These are phyloP conservation scores for Lachnellula subtilissima DNA, from an alignment of 2,329 filamentous ascomycete genomes.

Conservation along the genomic window DNA sequence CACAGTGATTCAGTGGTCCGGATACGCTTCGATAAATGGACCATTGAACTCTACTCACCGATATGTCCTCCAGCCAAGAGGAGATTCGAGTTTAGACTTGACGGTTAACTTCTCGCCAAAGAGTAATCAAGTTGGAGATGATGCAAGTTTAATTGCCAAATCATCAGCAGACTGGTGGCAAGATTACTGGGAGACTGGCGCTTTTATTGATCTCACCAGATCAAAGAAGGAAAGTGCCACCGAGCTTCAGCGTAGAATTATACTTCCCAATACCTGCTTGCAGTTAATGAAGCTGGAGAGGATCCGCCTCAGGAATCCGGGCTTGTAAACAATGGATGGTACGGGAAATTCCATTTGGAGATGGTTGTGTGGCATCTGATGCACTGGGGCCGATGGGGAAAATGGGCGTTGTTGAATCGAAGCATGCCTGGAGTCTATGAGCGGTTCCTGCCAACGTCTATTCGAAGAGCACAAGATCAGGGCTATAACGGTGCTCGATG, in stretches of 20 bases:
- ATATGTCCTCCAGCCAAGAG: slow-evolving; percentile 17
- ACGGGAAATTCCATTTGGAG: slow-evolving; percentile 42
- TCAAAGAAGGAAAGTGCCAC: slow-evolving; percentile 34
- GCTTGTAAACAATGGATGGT: slow-evolving; percentile 44
- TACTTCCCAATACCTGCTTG: slow-evolving; percentile 41
- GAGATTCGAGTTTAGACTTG: slow-evolving; percentile 5
- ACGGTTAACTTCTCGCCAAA: slow-evolving; percentile 18
- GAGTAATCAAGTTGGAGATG: neutral
- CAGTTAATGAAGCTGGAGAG: slow-evolving; percentile 39
- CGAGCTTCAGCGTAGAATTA: slow-evolving; percentile 41
- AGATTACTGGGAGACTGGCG: slow-evolving; percentile 34
- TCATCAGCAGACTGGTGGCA: slow-evolving; percentile 19
- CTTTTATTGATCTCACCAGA: slow-evolving; percentile 38
- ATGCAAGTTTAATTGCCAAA: neutral
- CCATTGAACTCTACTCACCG: slow-evolving; percentile 16
- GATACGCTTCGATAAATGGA: slow-evolving; percentile 11
- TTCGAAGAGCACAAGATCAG: slow-evolving; percentile 29
- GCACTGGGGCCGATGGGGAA: slow-evolving; percentile 39
- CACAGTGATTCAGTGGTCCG: slow-evolving; percentile 24
- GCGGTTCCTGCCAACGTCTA: slow-evolving; percentile 30
- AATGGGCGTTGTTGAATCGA: slow-evolving; percentile 33
- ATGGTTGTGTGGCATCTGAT: slow-evolving; percentile 41
- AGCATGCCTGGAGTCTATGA: slow-evolving; percentile 37
- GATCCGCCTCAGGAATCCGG: slow-evolving; percentile 40
- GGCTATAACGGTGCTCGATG: slow-evolving; percentile 38